Conservation (phyloP, 169 alveolate species). For the Toxoplasma gondii region DNA sequence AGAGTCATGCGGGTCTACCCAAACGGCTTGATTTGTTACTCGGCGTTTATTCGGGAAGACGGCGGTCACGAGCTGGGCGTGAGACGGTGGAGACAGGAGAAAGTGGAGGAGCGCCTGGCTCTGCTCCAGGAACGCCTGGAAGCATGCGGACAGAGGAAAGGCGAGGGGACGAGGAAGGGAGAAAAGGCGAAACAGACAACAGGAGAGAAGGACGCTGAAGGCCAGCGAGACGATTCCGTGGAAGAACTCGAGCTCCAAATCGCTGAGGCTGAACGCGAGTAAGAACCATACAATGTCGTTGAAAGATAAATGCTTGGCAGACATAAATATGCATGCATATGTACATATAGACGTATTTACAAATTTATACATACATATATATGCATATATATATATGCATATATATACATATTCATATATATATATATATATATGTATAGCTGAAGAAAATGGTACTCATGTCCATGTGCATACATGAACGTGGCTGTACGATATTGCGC, state of each 20-base stretch:
- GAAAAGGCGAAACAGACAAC: background rate
- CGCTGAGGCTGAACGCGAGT: background rate
- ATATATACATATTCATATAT: background rate
- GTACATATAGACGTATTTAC: background rate
- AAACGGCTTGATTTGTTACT: conserved; percentile 22
- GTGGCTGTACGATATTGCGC: no score
- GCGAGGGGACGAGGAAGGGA: conserved; percentile 5
- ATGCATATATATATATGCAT: conserved; percentile 21
- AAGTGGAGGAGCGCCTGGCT: background rate
- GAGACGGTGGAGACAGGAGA: background rate
- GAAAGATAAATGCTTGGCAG: background rate
- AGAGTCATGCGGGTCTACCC: background rate
- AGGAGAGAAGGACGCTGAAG: background rate
- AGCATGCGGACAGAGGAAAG: background rate
- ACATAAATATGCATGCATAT: background rate
- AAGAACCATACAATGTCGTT: background rate
- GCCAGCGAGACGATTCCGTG: background rate
- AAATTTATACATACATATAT: background rate
- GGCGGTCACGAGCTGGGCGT: conserved; percentile 9
- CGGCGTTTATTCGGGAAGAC: background rate
- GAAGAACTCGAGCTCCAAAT: background rate
- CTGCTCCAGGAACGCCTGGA: conserved; percentile 16
- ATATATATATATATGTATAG: background rate
- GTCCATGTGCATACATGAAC: background rate
- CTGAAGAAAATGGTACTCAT: background rate